Evolutionary conservation across 2,329 filamentous ascomycete species (phyloP), one percentile per base, ranked within the genome.

Genomic region (Amylocarpus encephaloides): DNA sequence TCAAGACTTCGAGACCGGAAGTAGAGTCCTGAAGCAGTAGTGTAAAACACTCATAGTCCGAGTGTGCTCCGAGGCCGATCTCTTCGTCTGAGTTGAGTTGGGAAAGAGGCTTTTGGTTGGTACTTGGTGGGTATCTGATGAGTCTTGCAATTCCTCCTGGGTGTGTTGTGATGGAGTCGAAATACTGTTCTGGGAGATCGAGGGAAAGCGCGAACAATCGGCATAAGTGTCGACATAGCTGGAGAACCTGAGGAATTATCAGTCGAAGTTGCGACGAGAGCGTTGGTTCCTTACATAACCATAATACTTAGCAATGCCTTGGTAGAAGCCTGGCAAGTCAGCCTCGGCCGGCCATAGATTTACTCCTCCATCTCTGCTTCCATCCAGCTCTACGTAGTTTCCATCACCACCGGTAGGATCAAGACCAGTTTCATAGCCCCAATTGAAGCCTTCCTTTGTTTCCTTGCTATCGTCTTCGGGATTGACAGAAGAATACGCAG

Each of bases 41-140:
- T 0, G 78, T 80, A 40, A 80, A 71, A 42, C 72, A 72, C n/a
- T 76, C 75, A 54, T 77, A 80, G 57, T 79, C 78, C 1, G 74
- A 77, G 55, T 79, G 78, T 2, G 73, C 75, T 0, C 76, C 75
- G 1, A 64, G 71, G 4, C 56, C 61, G 18, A 62, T 57, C 29
- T 64, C 60, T 44, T 61, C 60, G 26, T 58, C 56, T 40, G 56
- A 49, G 22, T 50, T 67, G 1, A 65, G 51, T 3, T 64, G 50
- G 2, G 57, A 62, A 3, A 60, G 49, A 2, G 62, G 56, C 13
- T 59, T 60, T 6, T 59, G 59, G 19, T 62, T 59, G 6, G 54
- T 66, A 50, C 70, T 69, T 2, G 73, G 68, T 1, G 73, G 73
- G 56, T 78, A 78, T 56, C 77, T 73, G 11, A 78, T 68, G 40